Evolutionary conservation across 2,329 filamentous ascomycete genomes (phyloP).

Genomic region (Scopulariopsis brevicaulis): DNA sequence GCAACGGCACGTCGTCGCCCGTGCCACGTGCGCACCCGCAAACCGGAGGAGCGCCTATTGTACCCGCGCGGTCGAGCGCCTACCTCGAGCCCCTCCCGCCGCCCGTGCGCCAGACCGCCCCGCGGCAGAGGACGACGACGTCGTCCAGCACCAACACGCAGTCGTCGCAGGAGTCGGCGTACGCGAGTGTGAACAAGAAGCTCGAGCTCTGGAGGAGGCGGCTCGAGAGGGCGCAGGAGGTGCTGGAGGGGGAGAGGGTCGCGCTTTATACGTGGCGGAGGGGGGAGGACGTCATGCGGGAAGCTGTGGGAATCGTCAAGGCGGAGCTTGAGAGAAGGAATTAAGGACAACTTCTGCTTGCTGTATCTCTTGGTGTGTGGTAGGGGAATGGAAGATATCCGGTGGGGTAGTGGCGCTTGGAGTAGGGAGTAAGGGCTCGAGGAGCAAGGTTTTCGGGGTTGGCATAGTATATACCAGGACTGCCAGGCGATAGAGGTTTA

Average conservation of each 20-base stretch:
- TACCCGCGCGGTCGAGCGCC: neutral
- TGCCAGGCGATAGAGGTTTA: no score
- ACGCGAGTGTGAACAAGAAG: constrained; percentile 47
- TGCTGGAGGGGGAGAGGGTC: constrained; percentile 52
- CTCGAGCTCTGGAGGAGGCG: constrained; percentile 62
- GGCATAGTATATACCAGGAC: no score
- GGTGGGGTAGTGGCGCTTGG: no score
- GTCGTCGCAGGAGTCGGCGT: neutral
- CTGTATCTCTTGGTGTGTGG: no score
- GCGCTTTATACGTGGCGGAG: constrained; percentile 61
- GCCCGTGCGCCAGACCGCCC: constrained; percentile 8
- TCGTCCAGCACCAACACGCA: neutral
- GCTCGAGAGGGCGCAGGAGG: constrained; percentile 35
- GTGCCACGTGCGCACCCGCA: neutral
- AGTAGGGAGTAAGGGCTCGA: no score
- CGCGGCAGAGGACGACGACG: neutral
- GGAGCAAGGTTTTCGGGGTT: no score
- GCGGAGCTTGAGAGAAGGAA: neutral
- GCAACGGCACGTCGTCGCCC: constrained; percentile 27
- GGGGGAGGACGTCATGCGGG: constrained; percentile 57
- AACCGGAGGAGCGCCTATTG: neutral
- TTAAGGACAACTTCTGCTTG: neutral
- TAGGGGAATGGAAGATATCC: no score
- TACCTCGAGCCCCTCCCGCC: constrained; percentile 7
- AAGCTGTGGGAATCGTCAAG: constrained; percentile 51